Evolutionary conservation across 768 basidiomycete species (phyloP).

Genomic region (Roridomyces roridus): DNA sequence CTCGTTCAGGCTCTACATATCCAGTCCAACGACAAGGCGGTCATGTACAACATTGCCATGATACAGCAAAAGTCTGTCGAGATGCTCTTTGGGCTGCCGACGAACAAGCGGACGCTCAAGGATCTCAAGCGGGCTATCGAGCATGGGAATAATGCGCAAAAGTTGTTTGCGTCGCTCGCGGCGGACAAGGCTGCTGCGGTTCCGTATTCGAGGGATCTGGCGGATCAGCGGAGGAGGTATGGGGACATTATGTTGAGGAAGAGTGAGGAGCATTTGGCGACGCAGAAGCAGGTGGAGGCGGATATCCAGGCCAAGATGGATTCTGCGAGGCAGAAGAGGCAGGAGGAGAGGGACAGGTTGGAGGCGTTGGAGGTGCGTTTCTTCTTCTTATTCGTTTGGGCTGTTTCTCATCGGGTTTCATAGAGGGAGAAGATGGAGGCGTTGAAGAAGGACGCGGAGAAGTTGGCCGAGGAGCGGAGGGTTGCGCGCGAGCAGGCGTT

Average conservation of each 20-base stretch:
- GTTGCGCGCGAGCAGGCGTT: slow-evolving; percentile 79
- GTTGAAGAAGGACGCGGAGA: slow-evolving; percentile 72
- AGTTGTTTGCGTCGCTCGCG: slow-evolving; percentile 88
- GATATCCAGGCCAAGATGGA: slow-evolving; percentile 78
- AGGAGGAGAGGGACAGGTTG: slow-evolving; percentile 75
- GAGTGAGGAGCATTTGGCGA: slow-evolving; percentile 77
- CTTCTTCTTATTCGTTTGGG: slow-evolving; percentile 3
- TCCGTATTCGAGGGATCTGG: slow-evolving; percentile 87
- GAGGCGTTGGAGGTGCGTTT: slow-evolving; percentile 69
- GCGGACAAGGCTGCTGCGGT: slow-evolving; percentile 69
- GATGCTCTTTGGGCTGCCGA: slow-evolving; percentile 75
- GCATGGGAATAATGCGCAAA: slow-evolving; percentile 86
- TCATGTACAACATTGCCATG: slow-evolving; percentile 96
- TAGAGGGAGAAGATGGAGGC: slow-evolving; percentile 70
- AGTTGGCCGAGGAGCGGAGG: slow-evolving; percentile 80
- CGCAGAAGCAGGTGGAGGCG: slow-evolving; percentile 74
- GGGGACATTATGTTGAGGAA: slow-evolving; percentile 86
- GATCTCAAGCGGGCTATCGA: slow-evolving; percentile 82
- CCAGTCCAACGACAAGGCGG: slow-evolving; percentile 88
- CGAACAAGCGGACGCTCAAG: slow-evolving; percentile 78
- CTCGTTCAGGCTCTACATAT: slow-evolving; percentile 75
- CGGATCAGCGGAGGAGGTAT: slow-evolving; percentile 89
- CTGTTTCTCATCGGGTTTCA: slow-evolving; percentile 2
- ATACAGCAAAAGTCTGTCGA: slow-evolving; percentile 97
- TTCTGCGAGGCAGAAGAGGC: slow-evolving; percentile 75